phyloP scores from a whole-genome alignment of 1,284 basidiomycete genomes.

The Trichosporon asahii region DNA sequence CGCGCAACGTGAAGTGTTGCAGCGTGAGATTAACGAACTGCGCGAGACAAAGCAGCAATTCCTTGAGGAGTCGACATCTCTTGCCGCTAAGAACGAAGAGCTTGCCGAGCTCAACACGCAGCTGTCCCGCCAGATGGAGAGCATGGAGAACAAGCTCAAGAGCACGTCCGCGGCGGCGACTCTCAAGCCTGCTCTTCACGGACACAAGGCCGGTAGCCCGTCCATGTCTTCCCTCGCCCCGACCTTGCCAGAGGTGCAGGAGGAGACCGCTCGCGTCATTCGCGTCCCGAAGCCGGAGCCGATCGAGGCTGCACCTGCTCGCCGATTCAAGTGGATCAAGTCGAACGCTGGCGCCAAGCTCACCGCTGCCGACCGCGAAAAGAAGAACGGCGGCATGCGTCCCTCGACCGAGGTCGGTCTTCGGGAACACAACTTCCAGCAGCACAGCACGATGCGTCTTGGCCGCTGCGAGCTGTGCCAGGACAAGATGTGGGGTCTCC shows the following conservation, averaged over 20 bases:
- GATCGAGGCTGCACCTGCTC: conserved; percentile 52
- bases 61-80: conserved; percentile 82
- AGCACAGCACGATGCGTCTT: conserved; percentile 80
- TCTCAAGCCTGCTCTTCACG: conserved; percentile 11
- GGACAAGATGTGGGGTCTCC: conserved; percentile 98
- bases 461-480: conserved; percentile 91
- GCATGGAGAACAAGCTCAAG: conserved; percentile 47
- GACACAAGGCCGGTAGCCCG: conserved; percentile 48
- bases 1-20: conserved; percentile 71
- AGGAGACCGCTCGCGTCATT: conserved; percentile 49
- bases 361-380: conserved; percentile 15
- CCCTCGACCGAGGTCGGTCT: conserved; percentile 50
- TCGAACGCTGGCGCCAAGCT: neutral
- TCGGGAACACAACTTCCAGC: conserved; percentile 80
- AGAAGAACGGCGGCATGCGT: conserved; percentile 24
- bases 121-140: conserved; percentile 71
- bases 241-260: conserved; percentile 49
- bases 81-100: conserved; percentile 89
- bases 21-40: conserved; percentile 81
- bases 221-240: conserved; percentile 50
- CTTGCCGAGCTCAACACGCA: conserved; percentile 79
- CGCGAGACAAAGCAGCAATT: conserved; percentile 79
- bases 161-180: conserved; percentile 30
- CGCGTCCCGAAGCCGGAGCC: conserved; percentile 52
- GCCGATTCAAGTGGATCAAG: conserved; percentile 57